These are phyloP conservation scores for Phytophthora constricta DNA, from an alignment of 352 stramenopile genomes.

Conservation along the genomic window DNA sequence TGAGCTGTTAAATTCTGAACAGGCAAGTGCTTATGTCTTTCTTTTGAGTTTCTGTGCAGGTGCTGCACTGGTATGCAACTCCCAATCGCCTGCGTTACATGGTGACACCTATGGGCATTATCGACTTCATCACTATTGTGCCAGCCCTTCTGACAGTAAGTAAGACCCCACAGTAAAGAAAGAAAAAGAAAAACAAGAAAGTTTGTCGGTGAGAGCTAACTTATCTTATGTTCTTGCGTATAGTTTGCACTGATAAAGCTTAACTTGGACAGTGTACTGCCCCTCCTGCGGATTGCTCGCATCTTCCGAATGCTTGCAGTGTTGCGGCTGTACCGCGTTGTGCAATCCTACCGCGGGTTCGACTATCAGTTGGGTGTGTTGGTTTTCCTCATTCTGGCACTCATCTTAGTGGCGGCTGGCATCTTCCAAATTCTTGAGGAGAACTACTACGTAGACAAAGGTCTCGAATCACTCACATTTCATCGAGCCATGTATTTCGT, in stretches of 20 bases:
- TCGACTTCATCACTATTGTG: constrained; percentile 66
- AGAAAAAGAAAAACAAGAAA: too few species aligned
- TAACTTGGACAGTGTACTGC: constrained; percentile 40
- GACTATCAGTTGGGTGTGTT: constrained; percentile 71
- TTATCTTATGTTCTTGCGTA: too few species aligned
- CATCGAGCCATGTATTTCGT: constrained; percentile 75
- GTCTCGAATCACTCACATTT: constrained; percentile 45
- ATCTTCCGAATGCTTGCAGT: constrained; percentile 68
- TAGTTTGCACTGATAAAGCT: constrained; percentile 48
- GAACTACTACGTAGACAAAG: constrained; percentile 52
- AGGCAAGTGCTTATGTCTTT: neutral
- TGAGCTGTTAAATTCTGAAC: neutral
- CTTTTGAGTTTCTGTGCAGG: constrained; percentile 14
- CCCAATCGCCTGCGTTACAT: constrained; percentile 49
- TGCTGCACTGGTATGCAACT: constrained; percentile 47
- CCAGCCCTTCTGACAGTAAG: constrained; percentile 50
- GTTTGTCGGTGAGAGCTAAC: too few species aligned
- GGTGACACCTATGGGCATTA: constrained; percentile 57
- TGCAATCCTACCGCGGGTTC: constrained; percentile 60
- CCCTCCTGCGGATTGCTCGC: constrained; percentile 56
- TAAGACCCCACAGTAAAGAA: too few species aligned
- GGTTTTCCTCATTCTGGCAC: constrained; percentile 57
- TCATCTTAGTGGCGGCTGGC: constrained; percentile 66
- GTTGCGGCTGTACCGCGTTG: constrained; percentile 61
- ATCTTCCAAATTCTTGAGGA: constrained; percentile 67